These are phyloP conservation scores for Penicillium bovifimosum DNA, from an alignment of 495 filamentous ascomycete genomes.

Conservation along the genomic window DNA sequence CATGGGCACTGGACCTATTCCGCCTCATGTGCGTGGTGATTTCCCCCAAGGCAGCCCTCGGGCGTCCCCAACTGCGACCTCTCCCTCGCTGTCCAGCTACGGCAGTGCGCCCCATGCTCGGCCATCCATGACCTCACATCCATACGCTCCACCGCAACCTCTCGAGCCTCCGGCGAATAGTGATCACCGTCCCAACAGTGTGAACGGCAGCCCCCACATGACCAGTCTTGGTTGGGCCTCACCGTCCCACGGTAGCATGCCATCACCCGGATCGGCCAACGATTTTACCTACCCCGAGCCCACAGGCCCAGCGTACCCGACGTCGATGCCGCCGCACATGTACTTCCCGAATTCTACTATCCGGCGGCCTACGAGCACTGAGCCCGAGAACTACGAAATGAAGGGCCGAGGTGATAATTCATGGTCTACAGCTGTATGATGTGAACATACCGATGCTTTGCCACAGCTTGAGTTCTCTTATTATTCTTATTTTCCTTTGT, in stretches of 20 bases:
- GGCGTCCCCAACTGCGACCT: slow-evolving; percentile 58
- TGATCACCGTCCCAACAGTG: slow-evolving; percentile 64
- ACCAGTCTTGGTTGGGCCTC: slow-evolving; percentile 68
- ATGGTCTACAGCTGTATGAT: slow-evolving; percentile 41
- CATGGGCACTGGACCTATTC: slow-evolving; percentile 62
- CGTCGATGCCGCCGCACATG: slow-evolving; percentile 59
- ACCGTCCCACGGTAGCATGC: slow-evolving; percentile 57
- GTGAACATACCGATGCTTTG: slow-evolving; percentile 1
- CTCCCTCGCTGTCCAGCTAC: slow-evolving; percentile 55
- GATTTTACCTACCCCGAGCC: slow-evolving; percentile 69
- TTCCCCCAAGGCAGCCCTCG: slow-evolving; percentile 70
- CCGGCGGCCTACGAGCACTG: slow-evolving; percentile 63
- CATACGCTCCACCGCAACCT: slow-evolving; percentile 78
- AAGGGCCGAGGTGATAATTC: slow-evolving; percentile 44
- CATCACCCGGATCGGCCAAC: slow-evolving; percentile 60
- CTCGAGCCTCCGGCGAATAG: slow-evolving; percentile 82
- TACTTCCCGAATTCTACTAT: slow-evolving; percentile 58
- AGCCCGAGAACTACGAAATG: slow-evolving; percentile 63
- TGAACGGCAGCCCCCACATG: slow-evolving; percentile 67
- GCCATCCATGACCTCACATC: slow-evolving; percentile 75
- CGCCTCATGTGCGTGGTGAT: slow-evolving; percentile 76
- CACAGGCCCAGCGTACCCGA: slow-evolving; percentile 47
- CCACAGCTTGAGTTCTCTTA: slow-evolving; percentile 9
- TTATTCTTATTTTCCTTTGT: slow-evolving; percentile 22
- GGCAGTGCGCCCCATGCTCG: slow-evolving; percentile 51